Evolutionary conservation across 2,329 filamentous ascomycete species (phyloP).

Genomic region (Hysterium pulicare): DNA sequence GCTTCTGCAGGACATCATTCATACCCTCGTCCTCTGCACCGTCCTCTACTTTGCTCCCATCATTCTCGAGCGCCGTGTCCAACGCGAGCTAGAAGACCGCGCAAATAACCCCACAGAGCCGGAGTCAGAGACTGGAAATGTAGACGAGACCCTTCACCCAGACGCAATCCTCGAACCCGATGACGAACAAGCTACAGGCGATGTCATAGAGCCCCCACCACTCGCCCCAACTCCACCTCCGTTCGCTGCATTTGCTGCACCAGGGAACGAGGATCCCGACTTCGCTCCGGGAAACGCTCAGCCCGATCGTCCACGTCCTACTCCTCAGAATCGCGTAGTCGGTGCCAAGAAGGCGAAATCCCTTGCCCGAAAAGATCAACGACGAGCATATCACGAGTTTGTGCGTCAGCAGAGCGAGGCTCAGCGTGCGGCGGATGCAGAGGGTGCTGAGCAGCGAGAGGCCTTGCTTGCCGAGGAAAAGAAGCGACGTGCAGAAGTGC

Average conservation of each 20-base stretch:
- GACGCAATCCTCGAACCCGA: conserved; percentile 21
- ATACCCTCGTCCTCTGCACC: conserved; percentile 42
- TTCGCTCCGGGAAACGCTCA: conserved; percentile 32
- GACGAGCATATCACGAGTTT: conserved; percentile 49
- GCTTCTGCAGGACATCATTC: conserved; percentile 45
- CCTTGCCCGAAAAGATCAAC: conserved; percentile 44
- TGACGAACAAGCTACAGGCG: conserved; percentile 13
- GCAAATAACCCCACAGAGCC: conserved; percentile 5
- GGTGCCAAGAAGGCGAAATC: conserved; percentile 51
- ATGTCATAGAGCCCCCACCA: conserved; percentile 15
- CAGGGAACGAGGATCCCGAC: conserved; percentile 5
- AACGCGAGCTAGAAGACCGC: conserved; percentile 3
- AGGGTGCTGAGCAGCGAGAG: conserved; percentile 45
- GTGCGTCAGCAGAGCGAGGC: conserved; percentile 47
- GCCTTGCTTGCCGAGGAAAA: conserved; percentile 40
- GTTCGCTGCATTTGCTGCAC: conserved; percentile 3
- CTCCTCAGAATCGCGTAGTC: conserved; percentile 33
- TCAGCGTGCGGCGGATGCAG: conserved; percentile 41
- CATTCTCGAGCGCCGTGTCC: conserved; percentile 36
- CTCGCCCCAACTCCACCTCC: conserved; percentile 27
- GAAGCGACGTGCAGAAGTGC: conserved; percentile 39
- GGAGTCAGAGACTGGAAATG: background rate
- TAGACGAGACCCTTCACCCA: conserved; percentile 19
- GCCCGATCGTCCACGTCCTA: conserved; percentile 20
- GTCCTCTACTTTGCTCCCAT: conserved; percentile 48